Evolutionary conservation across 176 grass and related monocot species (phyloP).

Genomic region (Oryza longistaminata): DNA sequence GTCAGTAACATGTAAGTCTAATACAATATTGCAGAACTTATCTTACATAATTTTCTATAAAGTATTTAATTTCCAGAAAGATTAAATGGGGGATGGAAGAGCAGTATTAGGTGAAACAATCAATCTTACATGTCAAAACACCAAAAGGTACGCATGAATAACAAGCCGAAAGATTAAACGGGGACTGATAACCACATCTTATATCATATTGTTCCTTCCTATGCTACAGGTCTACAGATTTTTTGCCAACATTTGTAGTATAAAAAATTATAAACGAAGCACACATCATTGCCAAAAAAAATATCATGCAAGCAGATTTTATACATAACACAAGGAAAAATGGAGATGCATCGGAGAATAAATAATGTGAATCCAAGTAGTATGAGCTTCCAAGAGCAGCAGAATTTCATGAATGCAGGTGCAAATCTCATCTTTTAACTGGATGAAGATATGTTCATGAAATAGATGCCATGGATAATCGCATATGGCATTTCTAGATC

Average conservation of each 20-base stretch:
- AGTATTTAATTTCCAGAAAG: background rate
- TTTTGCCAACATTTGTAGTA: background rate
- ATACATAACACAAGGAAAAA: too few relatives aligned
- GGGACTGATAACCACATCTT: slow-evolving; percentile 1
- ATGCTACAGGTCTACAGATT: background rate
- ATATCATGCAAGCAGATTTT: too few relatives aligned
- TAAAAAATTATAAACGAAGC: background rate
- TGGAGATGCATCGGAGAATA: too few relatives aligned
- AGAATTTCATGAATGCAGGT: background rate
- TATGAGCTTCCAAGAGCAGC: background rate
- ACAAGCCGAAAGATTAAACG: background rate
- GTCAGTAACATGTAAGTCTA: background rate
- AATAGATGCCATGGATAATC: background rate
- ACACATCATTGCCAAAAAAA: too few relatives aligned
- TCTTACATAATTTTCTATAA: background rate
- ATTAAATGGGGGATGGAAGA: background rate
- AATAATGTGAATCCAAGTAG: too few relatives aligned
- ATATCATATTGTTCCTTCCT: slow-evolving; percentile 6
- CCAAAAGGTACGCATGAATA: background rate
- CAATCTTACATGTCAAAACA: background rate
- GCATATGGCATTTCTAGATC: too few relatives aligned
- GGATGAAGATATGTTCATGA: background rate
- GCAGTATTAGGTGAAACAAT: background rate
- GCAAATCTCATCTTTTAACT: background rate
- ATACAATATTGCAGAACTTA: background rate